Evolutionary conservation across 345 rosid species (phyloP).

Genomic region (Xanthoceras sorbifolium): DNA sequence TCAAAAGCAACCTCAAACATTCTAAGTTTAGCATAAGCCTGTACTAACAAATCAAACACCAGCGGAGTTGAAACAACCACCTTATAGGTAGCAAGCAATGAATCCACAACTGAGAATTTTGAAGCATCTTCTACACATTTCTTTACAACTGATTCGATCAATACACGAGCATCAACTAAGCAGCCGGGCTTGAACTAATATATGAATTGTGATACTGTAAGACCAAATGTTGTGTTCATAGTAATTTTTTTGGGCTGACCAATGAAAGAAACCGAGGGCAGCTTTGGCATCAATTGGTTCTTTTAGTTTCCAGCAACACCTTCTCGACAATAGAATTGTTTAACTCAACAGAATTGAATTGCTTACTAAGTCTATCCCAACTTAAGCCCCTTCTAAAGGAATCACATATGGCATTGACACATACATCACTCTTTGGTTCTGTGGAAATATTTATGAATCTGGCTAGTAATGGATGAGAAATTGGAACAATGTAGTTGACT

Average conservation of each 20-base stretch:
- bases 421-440: conserved; percentile 10
- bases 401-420: conserved; percentile 38
- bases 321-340: conserved; percentile 40
- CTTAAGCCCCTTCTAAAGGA: conserved; percentile 39
- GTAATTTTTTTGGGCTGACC: conserved; percentile 56
- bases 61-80: conserved; percentile 42
- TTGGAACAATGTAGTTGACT: not conserved
- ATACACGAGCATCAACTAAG: conserved; percentile 61
- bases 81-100: conserved; percentile 50
- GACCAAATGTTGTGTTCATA: conserved; percentile 48
- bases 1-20: conserved; percentile 58
- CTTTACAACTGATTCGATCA: conserved; percentile 58
- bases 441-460: conserved; percentile 13
- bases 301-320: conserved; percentile 61
- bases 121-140: conserved; percentile 24
- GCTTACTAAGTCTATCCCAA: conserved; percentile 60
- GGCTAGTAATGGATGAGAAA: not conserved
- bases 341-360: conserved; percentile 39
- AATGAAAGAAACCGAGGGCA: conserved; percentile 76
- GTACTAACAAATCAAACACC: conserved; percentile 70
- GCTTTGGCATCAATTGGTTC: conserved; percentile 61
- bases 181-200: conserved; percentile 55
- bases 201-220: conserved; percentile 58
- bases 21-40: conserved; percentile 66
- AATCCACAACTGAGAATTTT: conserved; percentile 41